phyloP scores from a whole-genome alignment of 371 early-diverging fungal species.

The Mucor sp. region DNA sequence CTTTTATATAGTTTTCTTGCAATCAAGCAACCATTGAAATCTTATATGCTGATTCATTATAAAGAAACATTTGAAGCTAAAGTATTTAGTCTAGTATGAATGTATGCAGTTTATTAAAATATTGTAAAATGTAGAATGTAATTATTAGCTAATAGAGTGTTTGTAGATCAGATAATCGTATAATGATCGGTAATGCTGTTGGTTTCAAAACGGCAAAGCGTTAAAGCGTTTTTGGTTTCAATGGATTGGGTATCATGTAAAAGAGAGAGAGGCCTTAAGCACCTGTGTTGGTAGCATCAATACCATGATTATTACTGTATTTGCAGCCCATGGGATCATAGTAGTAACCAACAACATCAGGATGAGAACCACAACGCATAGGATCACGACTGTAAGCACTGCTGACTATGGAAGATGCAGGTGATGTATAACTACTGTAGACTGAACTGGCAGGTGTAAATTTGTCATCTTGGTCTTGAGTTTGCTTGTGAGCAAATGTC shows the following conservation, averaged over 20 bases:
- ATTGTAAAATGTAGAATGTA: neutral
- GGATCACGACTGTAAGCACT: constrained; percentile 40
- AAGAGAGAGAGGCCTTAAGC: constrained; percentile 11
- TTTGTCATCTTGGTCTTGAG: constrained; percentile 4
- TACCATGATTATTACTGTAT: constrained; percentile 15
- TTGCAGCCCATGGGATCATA: constrained; percentile 45
- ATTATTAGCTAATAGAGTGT: neutral
- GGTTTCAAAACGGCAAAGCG: neutral
- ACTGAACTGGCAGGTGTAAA: constrained; percentile 2
- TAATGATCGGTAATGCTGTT: neutral
- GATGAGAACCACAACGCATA: constrained; percentile 37
- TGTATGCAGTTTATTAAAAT: neutral
- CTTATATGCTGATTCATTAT: neutral
- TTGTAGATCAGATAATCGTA: too few relatives aligned
- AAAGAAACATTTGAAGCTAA: neutral
- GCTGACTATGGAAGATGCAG: constrained; percentile 2
- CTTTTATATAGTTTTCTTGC: neutral
- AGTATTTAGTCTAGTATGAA: neutral
- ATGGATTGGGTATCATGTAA: neutral
- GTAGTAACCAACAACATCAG: constrained; percentile 38
- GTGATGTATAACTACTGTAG: constrained; percentile 12
- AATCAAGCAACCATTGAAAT: neutral
- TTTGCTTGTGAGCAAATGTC: constrained; percentile 15
- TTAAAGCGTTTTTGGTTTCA: neutral
- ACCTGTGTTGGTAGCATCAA: constrained; percentile 31